A percentile compares a stretch with the other conserved stretches of the same genome.
phyloP scores from a whole-genome alignment of 192 early-diverging fungal species.

The Coemansia sp. region DNA sequence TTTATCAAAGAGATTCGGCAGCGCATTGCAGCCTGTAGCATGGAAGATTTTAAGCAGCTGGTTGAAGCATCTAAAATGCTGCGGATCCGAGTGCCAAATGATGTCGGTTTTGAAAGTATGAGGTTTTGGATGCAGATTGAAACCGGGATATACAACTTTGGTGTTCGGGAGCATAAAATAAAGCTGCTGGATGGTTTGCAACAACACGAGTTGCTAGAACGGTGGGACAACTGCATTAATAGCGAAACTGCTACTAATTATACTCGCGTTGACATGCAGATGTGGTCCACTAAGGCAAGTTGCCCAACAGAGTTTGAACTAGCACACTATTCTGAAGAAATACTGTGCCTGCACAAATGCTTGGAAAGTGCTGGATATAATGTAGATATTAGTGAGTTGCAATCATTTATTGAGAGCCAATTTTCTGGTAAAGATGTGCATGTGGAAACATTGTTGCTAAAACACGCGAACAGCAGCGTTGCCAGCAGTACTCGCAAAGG shows the following conservation, averaged over 20 bases:
- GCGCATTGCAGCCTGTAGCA: not conserved
- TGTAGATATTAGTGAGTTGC: not conserved
- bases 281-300: constrained; percentile 13
- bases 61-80: constrained; percentile 11
- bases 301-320: not conserved
- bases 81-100: not conserved
- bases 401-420: constrained; percentile 3
- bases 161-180: not conserved
- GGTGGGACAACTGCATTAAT: constrained; percentile 29
- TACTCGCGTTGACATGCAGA: constrained; percentile 21
- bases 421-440: too few species aligned
- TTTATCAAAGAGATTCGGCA: constrained; percentile 63
- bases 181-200: not conserved
- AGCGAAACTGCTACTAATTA: constrained; percentile 15
- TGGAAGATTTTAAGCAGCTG: constrained; percentile 59
- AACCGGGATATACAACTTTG: not conserved
- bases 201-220: constrained; percentile 12
- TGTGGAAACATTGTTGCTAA: too few species aligned
- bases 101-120: not conserved
- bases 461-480: too few species aligned
- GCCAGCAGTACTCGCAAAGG: too few species aligned
- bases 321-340: not conserved
- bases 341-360: not conserved
- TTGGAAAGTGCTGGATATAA: not conserved
- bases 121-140: not conserved